Evolutionary conservation across 495 filamentous ascomycete genomes (phyloP), one percentile per base, ranked within the genome.

Genomic region (Lophiostoma macrostomum): DNA sequence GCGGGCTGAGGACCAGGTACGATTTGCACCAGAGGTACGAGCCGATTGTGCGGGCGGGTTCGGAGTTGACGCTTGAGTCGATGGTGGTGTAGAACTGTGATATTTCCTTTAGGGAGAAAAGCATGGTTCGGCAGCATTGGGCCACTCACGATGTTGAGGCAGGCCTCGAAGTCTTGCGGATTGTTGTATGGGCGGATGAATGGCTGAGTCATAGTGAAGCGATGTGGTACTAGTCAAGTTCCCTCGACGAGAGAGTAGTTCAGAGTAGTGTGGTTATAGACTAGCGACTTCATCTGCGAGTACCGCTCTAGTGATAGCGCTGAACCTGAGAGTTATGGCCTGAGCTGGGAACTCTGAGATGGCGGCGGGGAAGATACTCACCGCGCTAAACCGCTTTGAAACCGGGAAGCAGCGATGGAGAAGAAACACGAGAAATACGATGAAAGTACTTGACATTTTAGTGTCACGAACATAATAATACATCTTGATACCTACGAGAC

Each of bases 11-110:
- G 24, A 18, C 5, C 19, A 55, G 14, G 50, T 60, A 60, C 22
- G 56, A 13, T 19, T 30, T 30, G 36, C 29, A 55, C 50, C 50
- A 60, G 34, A 55, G 34, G 37, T 49, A 46, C 0, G 56, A 54
- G 50, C 56, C 50, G 36, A 60, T 48, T 8, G 41, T 53, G 13
- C 28, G 41, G 24, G 56, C 56, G 36, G 56, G 54, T 25, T 59
- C 48, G 11, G 40, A 48, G 28, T 42, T 16, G 22, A 53, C 12
- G 6, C 24, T 10, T 14, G 28, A 5, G 20, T 53, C 32, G 53
- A 46, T 30, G 20, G 56, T 54, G 13, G 27, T 30, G 35, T 18
- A 30, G 51, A 60, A 54, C 56, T 60, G 35, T 12, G 5, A 16
- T 11, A 18, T 5, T n/a, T 48, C n/a, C n/a, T n/a, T n/a, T n/a